Evolutionary conservation across 2,329 filamentous ascomycete genomes (phyloP), one percentile per base, ranked within the genome.

Genomic region (Aphanoascus verrucosus): DNA sequence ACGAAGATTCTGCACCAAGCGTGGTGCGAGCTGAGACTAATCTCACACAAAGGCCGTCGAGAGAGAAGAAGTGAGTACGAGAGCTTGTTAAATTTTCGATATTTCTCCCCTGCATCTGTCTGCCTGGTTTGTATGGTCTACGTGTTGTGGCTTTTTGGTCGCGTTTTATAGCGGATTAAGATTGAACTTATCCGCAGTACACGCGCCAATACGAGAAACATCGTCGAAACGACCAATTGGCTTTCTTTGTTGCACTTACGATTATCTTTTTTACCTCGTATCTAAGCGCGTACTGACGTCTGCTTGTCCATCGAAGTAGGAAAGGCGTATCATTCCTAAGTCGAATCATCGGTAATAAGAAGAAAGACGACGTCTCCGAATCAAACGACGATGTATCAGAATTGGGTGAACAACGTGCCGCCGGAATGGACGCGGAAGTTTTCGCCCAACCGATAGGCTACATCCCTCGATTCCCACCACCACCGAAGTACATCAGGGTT

Each of bases 271-370:
- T 20, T 45, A 19, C 42, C 42, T 45, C 5, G 31, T 5, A 37
- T 32, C 8, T n/a, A 44, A 17, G 50, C 35, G 38, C 50, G 51
- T 15, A 53, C 53, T 55, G 46, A 49, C 49, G 17, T 55, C 56
- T 53, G 6, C 23, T 32, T 49, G 23, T 15, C 19, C 23, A 28
- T 28, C 14, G n/a, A 63, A 15, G 17, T 63, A 94, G 86, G 69
- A 96, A 95, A 73, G 85, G 86, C 28, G 81, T 85, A 15, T 95
- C 89, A 12, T 95, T 98, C 66, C 79, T 98, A 28, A 94, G 88
- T 68, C 86, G 89, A 52, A 77, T 97, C 68, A 86, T 87, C 62
- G 78, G 79, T 57, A 78, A 77, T 56, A 89, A 88, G 73, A 94
- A 85, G 69, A 88, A 86, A 65, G 80, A 81, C 56, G 60, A 63